Conservation (phyloP, 1,139 yeast species). For the Komagataea norvegica region DNA sequence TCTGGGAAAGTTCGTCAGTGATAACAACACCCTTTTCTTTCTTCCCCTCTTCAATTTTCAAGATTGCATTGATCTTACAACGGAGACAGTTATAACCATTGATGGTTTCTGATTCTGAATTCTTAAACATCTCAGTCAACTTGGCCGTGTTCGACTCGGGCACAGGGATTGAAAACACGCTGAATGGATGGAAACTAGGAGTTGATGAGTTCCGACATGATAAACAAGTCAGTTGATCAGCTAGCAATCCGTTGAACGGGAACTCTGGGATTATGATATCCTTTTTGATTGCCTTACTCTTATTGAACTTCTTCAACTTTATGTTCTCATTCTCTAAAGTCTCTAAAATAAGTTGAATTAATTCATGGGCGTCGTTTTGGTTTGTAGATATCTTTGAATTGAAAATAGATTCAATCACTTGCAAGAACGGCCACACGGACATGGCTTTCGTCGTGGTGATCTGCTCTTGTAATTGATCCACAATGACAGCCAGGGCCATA, state of each 20-base stretch:
- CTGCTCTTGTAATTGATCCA: constrained; percentile 61
- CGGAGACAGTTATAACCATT: constrained; percentile 75
- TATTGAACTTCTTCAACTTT: constrained; percentile 37
- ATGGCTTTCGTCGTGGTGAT: constrained; percentile 47
- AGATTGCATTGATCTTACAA: constrained; percentile 54
- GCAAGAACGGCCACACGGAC: constrained; percentile 76
- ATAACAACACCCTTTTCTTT: constrained; percentile 18
- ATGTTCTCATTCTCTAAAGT: constrained; percentile 67
- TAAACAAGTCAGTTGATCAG: constrained; percentile 66
- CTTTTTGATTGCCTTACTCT: constrained; percentile 12
- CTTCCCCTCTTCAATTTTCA: constrained; percentile 30
- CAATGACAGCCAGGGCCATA: constrained; percentile 48
- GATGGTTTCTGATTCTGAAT: constrained; percentile 64
- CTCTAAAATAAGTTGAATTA: constrained; percentile 74
- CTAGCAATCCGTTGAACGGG: constrained; percentile 68
- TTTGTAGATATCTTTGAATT: constrained; percentile 69
- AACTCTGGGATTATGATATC: constrained; percentile 44
- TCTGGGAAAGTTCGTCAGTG: constrained; percentile 21
- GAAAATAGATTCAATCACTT: constrained; percentile 70
- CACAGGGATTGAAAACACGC: constrained; percentile 68
- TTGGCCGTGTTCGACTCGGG: constrained; percentile 54
- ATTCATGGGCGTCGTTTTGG: constrained; percentile 95
- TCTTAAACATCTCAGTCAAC: constrained; percentile 50
- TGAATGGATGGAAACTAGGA: constrained; percentile 56
- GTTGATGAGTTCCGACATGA: constrained; percentile 61